Conservation (phyloP, 345 rosid genomes). For the Lepidium didymum region DNA sequence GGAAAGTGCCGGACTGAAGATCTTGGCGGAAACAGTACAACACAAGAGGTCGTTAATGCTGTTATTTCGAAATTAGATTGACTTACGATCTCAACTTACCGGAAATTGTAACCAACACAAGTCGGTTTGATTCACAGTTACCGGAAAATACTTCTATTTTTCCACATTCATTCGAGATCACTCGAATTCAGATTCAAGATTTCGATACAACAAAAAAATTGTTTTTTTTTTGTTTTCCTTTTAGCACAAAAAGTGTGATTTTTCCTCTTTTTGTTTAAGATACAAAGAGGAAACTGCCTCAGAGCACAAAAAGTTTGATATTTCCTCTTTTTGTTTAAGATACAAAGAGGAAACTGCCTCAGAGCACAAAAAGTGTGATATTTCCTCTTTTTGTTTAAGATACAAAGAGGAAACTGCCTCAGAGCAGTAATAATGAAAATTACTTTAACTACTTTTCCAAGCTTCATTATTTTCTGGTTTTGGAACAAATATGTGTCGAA, state of each 20-base stretch:
- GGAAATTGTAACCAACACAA: background rate
- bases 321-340: no score
- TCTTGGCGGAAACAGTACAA: conserved; percentile 31
- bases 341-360: background rate
- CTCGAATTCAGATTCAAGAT: background rate
- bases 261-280: background rate
- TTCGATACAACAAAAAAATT: background rate
- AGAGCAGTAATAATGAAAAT: conserved; percentile 8
- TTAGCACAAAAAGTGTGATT: background rate
- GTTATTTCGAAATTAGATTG: conserved; percentile 29
- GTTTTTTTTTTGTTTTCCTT: background rate
- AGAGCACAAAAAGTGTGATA: background rate
- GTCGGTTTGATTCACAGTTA: background rate
- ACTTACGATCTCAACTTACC: background rate
- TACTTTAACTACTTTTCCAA: background rate
- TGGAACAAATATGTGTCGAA: background rate
- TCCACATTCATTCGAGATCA: conserved; percentile 18
- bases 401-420: background rate
- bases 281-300: background rate
- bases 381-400: background rate
- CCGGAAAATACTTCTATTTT: background rate
- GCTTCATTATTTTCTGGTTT: background rate
- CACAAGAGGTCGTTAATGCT: conserved; percentile 24
- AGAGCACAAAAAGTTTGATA: no score
- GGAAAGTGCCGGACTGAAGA: conserved; percentile 44